A percentile compares a stretch with the other conserved stretches of the same genome.
phyloP scores from a whole-genome alignment of 805 yeast species.

The Metschnikowia rubicola region DNA sequence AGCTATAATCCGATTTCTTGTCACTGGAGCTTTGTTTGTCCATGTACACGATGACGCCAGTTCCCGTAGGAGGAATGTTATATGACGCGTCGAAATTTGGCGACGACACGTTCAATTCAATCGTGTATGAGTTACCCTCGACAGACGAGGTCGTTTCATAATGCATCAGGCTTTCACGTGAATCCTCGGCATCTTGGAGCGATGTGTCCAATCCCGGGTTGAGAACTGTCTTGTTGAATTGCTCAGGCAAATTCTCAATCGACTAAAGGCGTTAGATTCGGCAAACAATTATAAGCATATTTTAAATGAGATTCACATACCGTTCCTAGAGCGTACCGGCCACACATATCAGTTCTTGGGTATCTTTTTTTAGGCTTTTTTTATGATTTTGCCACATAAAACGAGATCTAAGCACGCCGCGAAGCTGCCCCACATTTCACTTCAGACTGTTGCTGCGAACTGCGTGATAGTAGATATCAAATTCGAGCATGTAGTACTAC shows the following conservation, averaged over 20 bases:
- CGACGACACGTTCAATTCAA: slow-evolving; percentile 6
- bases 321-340: slow-evolving; percentile 18
- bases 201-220: slow-evolving; percentile 1
- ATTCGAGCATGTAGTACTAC: no score
- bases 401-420: no score
- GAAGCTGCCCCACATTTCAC: no score
- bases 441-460: no score
- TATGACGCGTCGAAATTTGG: slow-evolving; percentile 37
- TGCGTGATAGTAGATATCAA: no score
- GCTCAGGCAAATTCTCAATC: slow-evolving; percentile 12
- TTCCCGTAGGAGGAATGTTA: slow-evolving; percentile 61
- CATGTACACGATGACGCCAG: slow-evolving; percentile 41
- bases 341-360: slow-evolving; percentile 12
- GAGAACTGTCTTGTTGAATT: slow-evolving; percentile 9
- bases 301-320: slow-evolving; percentile 7
- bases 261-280: slow-evolving; percentile 6
- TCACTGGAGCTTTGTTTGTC: slow-evolving; percentile 1
- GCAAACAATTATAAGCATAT: not conserved
- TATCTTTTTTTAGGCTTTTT: not conserved
- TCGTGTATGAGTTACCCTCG: slow-evolving; percentile 4
- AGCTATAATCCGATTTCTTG: slow-evolving; percentile 8
- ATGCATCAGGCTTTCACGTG: not conserved
- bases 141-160: slow-evolving; percentile 6
- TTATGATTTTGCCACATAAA: no score
- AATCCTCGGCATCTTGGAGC: not conserved